A percentile compares a stretch with the other conserved stretches of the same genome.
These are phyloP conservation scores for Excoecaria agallocha DNA, from an alignment of 345 rosid genomes.

Conservation along the genomic window DNA sequence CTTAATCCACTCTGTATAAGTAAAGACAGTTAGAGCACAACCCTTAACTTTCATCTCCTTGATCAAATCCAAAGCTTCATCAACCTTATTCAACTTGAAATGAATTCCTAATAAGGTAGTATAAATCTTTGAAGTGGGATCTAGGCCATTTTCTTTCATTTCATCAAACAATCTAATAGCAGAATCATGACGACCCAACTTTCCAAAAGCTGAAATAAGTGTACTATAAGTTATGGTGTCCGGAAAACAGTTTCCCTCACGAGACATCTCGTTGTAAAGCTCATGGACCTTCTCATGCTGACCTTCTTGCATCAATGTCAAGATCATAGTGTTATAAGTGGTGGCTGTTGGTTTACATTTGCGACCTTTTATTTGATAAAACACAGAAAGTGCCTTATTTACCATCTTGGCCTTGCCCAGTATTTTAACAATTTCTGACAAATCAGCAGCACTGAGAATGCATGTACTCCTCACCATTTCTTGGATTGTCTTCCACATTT, in stretches of 20 bases:
- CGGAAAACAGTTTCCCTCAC: slow-evolving; percentile 69
- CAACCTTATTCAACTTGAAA: slow-evolving; percentile 61
- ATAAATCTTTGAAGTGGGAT: slow-evolving; percentile 71
- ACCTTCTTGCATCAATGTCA: slow-evolving; percentile 85
- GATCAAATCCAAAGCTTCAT: slow-evolving; percentile 59
- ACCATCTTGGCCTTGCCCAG: slow-evolving; percentile 86
- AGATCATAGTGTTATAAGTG: slow-evolving; percentile 71
- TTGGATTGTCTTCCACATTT: slow-evolving; percentile 81
- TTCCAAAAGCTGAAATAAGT: slow-evolving; percentile 62
- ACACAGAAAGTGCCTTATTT: slow-evolving; percentile 77
- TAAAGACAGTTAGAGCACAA: slow-evolving; percentile 66
- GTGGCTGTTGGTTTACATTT: slow-evolving; percentile 70
- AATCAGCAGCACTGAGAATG: slow-evolving; percentile 43
- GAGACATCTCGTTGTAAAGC: slow-evolving; percentile 88
- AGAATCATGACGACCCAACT: slow-evolving; percentile 56
- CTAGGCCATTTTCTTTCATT: slow-evolving; percentile 68
- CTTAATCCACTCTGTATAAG: slow-evolving; percentile 78
- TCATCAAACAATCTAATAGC: slow-evolving; percentile 84
- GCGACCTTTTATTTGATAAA: slow-evolving; percentile 69
- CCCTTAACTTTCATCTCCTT: slow-evolving; percentile 70
- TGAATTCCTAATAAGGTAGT: slow-evolving; percentile 60
- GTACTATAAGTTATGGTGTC: slow-evolving; percentile 77
- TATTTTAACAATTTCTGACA: slow-evolving; percentile 71
- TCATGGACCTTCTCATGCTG: slow-evolving; percentile 78
- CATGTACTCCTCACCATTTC: slow-evolving; percentile 57